phyloP scores from a whole-genome alignment of 495 filamentous ascomycete genomes.

The Hyaloscypha finlandica region DNA sequence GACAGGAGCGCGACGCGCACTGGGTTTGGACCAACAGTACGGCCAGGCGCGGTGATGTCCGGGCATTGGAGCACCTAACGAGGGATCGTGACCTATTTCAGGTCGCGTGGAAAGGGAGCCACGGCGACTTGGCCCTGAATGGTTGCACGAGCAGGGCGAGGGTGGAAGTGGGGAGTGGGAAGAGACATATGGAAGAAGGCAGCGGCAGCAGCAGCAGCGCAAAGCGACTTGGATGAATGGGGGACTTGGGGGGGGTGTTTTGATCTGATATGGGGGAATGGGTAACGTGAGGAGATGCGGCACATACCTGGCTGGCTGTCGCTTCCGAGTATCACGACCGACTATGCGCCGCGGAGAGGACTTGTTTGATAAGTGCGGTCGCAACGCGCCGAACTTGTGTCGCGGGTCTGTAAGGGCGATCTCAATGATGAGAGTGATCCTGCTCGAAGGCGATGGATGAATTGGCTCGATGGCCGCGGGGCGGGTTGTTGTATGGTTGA shows the following conservation, averaged over 20 bases:
- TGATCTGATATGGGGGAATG: background rate
- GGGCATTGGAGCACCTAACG: slow-evolving; percentile 28
- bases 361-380: slow-evolving; percentile 18
- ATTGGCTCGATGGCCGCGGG: slow-evolving; percentile 10
- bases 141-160: slow-evolving; percentile 24
- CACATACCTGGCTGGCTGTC: slow-evolving; percentile 22
- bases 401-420: background rate
- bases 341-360: slow-evolving; percentile 27
- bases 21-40: slow-evolving; percentile 21
- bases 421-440: slow-evolving; percentile 3
- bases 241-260: background rate
- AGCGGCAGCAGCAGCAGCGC: background rate
- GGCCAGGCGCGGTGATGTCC: slow-evolving; percentile 26
- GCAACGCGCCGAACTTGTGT: slow-evolving; percentile 13
- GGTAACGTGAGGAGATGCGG: background rate
- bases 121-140: slow-evolving; percentile 14
- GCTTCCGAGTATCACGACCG: slow-evolving; percentile 15
- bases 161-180: slow-evolving; percentile 10
- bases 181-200: slow-evolving; percentile 18
- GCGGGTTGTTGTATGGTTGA: slow-evolving; percentile 13
- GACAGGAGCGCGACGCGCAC: slow-evolving; percentile 28
- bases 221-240: slow-evolving; percentile 4
- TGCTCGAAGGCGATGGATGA: slow-evolving; percentile 11
- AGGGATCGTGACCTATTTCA: slow-evolving; percentile 27
- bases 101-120: slow-evolving; percentile 28